A percentile compares a stretch with the other conserved stretches of the same genome.
phyloP scores from a whole-genome alignment of 2,329 filamentous ascomycete genomes.

The Pyrenochaeta sp. region DNA sequence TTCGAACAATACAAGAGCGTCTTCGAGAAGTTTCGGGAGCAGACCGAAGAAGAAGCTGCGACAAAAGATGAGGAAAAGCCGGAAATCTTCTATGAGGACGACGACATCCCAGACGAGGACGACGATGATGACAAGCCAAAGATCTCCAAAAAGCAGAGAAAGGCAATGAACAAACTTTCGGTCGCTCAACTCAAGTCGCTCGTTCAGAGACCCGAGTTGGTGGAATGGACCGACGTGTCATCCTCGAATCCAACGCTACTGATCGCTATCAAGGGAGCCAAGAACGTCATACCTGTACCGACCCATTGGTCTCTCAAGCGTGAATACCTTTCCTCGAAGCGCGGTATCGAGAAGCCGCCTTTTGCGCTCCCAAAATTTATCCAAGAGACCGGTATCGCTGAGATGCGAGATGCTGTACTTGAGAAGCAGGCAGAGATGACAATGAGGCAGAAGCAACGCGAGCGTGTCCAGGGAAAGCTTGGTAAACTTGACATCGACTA shows the following conservation, averaged over 20 bases:
- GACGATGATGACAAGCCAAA: slow-evolving; percentile 76
- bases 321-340: slow-evolving; percentile 95
- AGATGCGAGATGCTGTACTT: slow-evolving; percentile 96
- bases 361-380: slow-evolving; percentile 97
- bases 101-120: slow-evolving; percentile 85
- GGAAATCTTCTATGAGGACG: slow-evolving; percentile 82
- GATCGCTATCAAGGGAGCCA: slow-evolving; percentile 92
- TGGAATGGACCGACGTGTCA: slow-evolving; percentile 97
- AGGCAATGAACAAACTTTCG: slow-evolving; percentile 88
- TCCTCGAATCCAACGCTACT: slow-evolving; percentile 88
- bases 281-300: slow-evolving; percentile 95
- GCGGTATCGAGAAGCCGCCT: slow-evolving; percentile 93
- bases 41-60: slow-evolving; percentile 67
- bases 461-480: slow-evolving; percentile 94
- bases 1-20: slow-evolving; percentile 86
- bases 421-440: slow-evolving; percentile 94
- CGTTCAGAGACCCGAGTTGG: slow-evolving; percentile 88
- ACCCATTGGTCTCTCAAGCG: slow-evolving; percentile 95
- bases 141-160: slow-evolving; percentile 93
- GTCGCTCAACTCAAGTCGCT: slow-evolving; percentile 95
- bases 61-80: slow-evolving; percentile 71
- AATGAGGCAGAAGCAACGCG: slow-evolving; percentile 93
- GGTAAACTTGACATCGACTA: slow-evolving; percentile 98
- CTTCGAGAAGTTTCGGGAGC: slow-evolving; percentile 74
- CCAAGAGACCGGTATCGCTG: slow-evolving; percentile 93